Conservation (phyloP, 345 rosid genomes). For the Eutrema japonicum region DNA sequence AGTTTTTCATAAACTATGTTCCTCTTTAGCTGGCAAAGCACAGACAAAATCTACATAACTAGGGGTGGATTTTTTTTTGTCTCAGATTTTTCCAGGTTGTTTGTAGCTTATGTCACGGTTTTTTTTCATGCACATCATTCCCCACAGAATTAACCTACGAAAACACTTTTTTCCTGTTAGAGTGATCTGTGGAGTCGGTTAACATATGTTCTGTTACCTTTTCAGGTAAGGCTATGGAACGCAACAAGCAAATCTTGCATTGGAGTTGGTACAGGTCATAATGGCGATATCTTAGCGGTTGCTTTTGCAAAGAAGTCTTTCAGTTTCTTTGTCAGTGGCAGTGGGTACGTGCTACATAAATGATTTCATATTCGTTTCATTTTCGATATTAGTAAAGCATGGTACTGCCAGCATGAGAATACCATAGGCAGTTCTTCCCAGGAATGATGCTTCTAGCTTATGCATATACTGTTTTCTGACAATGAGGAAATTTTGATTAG, state of each 20-base stretch:
- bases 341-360: constrained; percentile 63
- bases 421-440: neutral
- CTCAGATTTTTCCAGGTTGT: constrained; percentile 8
- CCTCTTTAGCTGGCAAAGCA: constrained; percentile 10
- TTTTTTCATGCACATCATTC: constrained; percentile 10
- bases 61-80: constrained; percentile 3
- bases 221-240: constrained; percentile 91
- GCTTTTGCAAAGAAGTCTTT: constrained; percentile 75
- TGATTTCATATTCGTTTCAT: neutral
- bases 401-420: constrained; percentile 22
- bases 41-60: constrained; percentile 25
- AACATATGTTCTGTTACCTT: constrained; percentile 33
- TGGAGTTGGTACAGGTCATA: constrained; percentile 90
- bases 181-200: constrained; percentile 14
- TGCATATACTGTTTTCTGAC: neutral
- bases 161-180: neutral
- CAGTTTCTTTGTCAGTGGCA: constrained; percentile 86
- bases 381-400: constrained; percentile 31
- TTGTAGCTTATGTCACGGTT: constrained; percentile 7
- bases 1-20: constrained; percentile 13
- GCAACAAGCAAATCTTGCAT: constrained; percentile 67
- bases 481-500: neutral
- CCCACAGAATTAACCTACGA: constrained; percentile 11
- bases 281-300: constrained; percentile 88
- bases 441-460: constrained; percentile 22